phyloP scores from a whole-genome alignment of 2,329 filamentous ascomycete genomes.

The Cryphonectria parasitica region DNA sequence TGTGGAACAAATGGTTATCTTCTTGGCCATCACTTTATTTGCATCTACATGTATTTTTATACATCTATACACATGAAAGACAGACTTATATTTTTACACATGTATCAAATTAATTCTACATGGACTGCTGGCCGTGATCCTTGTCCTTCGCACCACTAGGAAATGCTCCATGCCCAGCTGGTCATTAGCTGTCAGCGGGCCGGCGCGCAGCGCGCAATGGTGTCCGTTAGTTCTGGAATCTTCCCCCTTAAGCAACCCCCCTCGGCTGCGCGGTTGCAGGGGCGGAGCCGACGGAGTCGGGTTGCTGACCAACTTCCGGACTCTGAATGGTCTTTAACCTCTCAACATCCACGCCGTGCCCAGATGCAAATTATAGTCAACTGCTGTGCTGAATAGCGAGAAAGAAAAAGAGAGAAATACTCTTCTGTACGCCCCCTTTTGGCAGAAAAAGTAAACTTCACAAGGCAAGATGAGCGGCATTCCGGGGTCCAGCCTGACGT shows the following conservation, averaged over 20 bases:
- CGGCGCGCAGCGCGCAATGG: not conserved
- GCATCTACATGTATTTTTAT: no score
- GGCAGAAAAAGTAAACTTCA: not conserved
- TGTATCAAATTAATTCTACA: not conserved
- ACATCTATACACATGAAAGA: no score
- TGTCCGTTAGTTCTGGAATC: not conserved
- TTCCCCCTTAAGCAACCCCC: not conserved
- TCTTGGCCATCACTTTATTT: no score
- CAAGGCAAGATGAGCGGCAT: not conserved
- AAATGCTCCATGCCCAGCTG: not conserved
- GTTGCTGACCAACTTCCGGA: not conserved
- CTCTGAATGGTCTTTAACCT: not conserved
- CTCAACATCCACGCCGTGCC: not conserved
- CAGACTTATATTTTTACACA: not conserved
- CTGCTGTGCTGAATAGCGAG: no score
- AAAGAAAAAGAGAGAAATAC: not conserved
- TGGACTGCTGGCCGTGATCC: not conserved
- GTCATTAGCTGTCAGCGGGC: not conserved
- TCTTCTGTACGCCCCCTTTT: not conserved
- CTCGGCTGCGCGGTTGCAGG: not conserved
- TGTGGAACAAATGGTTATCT: not conserved
- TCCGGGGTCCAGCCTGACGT: constrained; percentile 5
- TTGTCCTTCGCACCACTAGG: not conserved
- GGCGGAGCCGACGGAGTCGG: not conserved
- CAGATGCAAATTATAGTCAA: no score